Conservation (phyloP, 225 moss, liverwort and hornwort species). For the Physcomitrium patens region DNA sequence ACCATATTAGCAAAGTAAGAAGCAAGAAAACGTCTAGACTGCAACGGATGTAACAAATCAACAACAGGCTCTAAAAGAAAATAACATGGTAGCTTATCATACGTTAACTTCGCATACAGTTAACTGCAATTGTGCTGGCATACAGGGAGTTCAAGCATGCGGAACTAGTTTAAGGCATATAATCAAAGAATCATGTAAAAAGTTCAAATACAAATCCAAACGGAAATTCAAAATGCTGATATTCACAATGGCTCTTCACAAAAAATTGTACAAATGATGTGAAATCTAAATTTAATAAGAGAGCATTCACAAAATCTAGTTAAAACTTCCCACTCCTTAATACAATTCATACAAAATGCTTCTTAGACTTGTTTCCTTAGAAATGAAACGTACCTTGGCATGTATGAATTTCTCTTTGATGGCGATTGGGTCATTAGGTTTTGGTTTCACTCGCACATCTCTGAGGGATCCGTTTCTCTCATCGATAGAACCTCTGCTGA, state of each 20-base stretch:
- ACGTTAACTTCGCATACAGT: not conserved
- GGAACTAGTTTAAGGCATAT: not conserved
- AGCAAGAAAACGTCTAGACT: constrained; percentile 1
- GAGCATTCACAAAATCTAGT: not conserved
- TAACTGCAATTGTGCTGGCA: constrained; percentile 5
- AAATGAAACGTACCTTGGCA: constrained; percentile 41
- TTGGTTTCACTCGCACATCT: constrained; percentile 59
- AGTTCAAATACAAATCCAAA: not conserved
- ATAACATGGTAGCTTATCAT: not conserved
- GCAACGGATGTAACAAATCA: not conserved
- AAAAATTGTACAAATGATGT: constrained; percentile 14
- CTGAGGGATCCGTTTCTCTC: constrained; percentile 36
- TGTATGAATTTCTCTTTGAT: constrained; percentile 81
- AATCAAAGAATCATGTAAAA: not conserved
- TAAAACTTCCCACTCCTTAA: not conserved
- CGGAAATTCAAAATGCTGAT: constrained; percentile 2
- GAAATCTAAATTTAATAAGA: constrained; percentile 9
- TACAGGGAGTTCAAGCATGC: not conserved
- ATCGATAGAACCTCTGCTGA: constrained; percentile 25
- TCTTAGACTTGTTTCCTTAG: constrained; percentile 7
- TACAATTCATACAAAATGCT: not conserved
- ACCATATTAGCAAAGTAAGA: constrained; percentile 2
- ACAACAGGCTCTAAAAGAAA: not conserved
- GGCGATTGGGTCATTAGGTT: constrained; percentile 54
- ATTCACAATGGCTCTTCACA: constrained; percentile 5